phyloP scores from a whole-genome alignment of 495 filamentous ascomycete species.

The Aspergillus campestris region DNA sequence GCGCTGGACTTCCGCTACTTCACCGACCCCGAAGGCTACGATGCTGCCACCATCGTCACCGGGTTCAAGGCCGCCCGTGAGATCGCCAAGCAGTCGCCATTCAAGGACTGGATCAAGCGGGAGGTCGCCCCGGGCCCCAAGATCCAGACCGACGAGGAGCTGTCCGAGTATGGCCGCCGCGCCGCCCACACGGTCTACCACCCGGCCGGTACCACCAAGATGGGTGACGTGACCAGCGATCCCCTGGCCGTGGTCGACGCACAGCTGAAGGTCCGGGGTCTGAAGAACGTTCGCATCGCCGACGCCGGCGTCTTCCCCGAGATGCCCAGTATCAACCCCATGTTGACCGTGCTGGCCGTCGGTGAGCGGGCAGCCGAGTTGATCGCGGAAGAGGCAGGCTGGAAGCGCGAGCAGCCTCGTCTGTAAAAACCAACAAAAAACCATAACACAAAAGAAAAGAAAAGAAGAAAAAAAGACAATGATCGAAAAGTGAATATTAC shows the following conservation, averaged over 20 bases:
- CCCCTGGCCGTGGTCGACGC: slow-evolving; percentile 57
- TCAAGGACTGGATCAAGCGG: slow-evolving; percentile 69
- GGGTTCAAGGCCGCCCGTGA: slow-evolving; percentile 64
- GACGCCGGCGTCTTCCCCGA: slow-evolving; percentile 63
- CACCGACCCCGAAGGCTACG: slow-evolving; percentile 76
- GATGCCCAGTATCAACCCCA: slow-evolving; percentile 59
- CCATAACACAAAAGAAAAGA: not conserved
- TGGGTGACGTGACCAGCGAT: slow-evolving; percentile 61
- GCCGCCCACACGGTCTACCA: slow-evolving; percentile 83
- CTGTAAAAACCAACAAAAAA: slow-evolving; percentile 18
- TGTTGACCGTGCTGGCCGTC: slow-evolving; percentile 57
- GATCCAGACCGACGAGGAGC: slow-evolving; percentile 58
- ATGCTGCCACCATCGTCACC: slow-evolving; percentile 72
- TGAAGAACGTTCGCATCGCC: slow-evolving; percentile 53
- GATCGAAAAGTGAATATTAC: not conserved
- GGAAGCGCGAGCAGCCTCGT: slow-evolving; percentile 45
- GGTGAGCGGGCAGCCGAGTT: slow-evolving; percentile 58
- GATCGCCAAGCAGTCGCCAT: slow-evolving; percentile 61
- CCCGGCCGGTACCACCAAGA: slow-evolving; percentile 79
- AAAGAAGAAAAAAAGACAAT: slow-evolving; percentile 5
- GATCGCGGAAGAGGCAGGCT: slow-evolving; percentile 53
- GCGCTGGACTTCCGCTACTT: slow-evolving; percentile 84
- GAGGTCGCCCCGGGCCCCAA: slow-evolving; percentile 70
- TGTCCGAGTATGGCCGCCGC: slow-evolving; percentile 64
- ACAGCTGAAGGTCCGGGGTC: slow-evolving; percentile 45